Evolutionary conservation across 2,329 filamentous ascomycete species (phyloP), one percentile per base, ranked within the genome.

Genomic region (Raffaelea arxii): DNA sequence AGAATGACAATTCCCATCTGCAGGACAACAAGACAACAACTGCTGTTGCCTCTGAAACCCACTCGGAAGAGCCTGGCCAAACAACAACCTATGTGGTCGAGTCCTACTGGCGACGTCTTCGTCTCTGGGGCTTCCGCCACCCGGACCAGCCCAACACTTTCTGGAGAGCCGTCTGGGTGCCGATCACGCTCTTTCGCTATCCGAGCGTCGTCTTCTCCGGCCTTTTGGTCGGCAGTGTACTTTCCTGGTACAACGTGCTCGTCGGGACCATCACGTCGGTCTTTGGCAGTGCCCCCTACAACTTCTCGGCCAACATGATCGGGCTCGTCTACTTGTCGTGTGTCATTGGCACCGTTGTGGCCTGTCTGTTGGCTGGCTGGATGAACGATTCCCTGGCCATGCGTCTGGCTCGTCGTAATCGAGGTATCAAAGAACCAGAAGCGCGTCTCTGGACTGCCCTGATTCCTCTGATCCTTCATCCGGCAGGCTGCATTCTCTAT

Each of bases 401-500:
- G 22, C 56, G 46, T 43, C 54, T 70, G 6, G 64, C 67, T 2
- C 59, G 63, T 5, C 59, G 64, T 16, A 69, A 68, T 51, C 57
- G 62, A 16, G 66, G 66, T 21, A 58, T 65, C n/a, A 51, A 53
- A 25, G 56, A 59, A 50, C 57, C 58, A 22, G 57, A 60, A 49
- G 51, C 56, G 24, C 50, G 57, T 10, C 53, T 59, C 6, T 52
- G 54, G 40, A 62, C 60, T 41, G 45, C 62, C 18, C 35, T n/a
- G 1, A 11, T 42, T n/a, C 59, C 61, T 1, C 50, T 61, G 22
- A 10, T 56, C 18, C 27, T 49, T 2, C 58, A 56, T 10, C 49
- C 61, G 10, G 50, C 52, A 1, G 66, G 65, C 2, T 58, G 72
- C 22, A 64, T 73, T 42, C 51, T 71, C 5, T 72, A 68, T 69